Percentiles rank a stretch among this genome's conserved stretches.
Conservation (phyloP, 2,329 filamentous ascomycete genomes). For the Pezicula rhizophila region DNA sequence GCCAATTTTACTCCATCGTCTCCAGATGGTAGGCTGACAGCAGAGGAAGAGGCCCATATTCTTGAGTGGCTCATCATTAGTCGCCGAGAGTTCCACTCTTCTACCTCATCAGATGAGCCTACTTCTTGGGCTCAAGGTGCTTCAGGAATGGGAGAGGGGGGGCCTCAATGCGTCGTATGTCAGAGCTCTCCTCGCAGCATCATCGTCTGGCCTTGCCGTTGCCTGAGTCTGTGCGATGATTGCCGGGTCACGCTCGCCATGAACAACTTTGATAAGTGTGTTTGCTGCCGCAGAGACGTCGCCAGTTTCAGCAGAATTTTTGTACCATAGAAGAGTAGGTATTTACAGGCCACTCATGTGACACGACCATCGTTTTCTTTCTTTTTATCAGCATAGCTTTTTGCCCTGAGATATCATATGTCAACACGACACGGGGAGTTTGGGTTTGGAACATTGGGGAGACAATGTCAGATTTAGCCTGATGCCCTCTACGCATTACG, state of each 20-base stretch:
- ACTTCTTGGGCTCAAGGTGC: conserved; percentile 64
- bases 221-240: conserved; percentile 89
- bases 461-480: too few relatives aligned
- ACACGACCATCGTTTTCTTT: too few relatives aligned
- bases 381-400: too few relatives aligned
- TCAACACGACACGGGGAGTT: not conserved
- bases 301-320: conserved; percentile 86
- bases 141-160: conserved; percentile 64
- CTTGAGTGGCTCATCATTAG: conserved; percentile 54
- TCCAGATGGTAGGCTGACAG: conserved; percentile 37
- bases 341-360: too few relatives aligned
- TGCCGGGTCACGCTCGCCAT: conserved; percentile 89
- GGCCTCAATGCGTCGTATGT: conserved; percentile 89
- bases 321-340: conserved; percentile 50
- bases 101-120: conserved; percentile 11
- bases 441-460: too few relatives aligned
- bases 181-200: conserved; percentile 81
- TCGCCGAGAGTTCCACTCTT: conserved; percentile 15
- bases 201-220: conserved; percentile 94
- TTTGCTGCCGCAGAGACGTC: conserved; percentile 86
- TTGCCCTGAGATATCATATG: not conserved
- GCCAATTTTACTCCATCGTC: conserved; percentile 22
- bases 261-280: conserved; percentile 96
- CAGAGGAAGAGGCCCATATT: conserved; percentile 53
- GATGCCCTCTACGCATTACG: too few relatives aligned